Base-by-base conservation (phyloP, 2,329 filamentous ascomycete species). In the Acephala macrosclerotiorum region DNA sequence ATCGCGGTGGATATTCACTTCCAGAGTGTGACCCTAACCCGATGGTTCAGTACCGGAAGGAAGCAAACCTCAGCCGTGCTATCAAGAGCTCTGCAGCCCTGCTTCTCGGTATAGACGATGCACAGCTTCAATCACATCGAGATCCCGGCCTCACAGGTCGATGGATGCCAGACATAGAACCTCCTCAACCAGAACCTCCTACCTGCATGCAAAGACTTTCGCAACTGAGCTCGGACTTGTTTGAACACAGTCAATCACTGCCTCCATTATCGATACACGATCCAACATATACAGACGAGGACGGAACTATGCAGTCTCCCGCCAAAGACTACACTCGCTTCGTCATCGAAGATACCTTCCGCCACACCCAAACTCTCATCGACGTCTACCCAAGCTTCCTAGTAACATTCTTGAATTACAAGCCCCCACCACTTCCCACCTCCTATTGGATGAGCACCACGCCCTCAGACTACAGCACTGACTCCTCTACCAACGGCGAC, bases 181-280 rank as follows among this genome's bases (percentile, higher is more conserved):
- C 58, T 11, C 35, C 16, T 53, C 38, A 61, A 6, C 14, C 45
- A 3, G 45, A 58, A 7, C 61, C 66, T 16, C 22, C 38, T 5
- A 66, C 26, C 29, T 68, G 70, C 56, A 68, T 74, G 29, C 56
- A 60, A 8, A 64, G 65, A 25, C 61, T 74, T 20, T 73, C 72
- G 3, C 47, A 71, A 26, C 64, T 73, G 9, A 72, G 66, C 42
- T 65, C 64, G 18, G 60, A 68, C 40, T 65, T 73, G 12, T 71
- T 65, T n/a, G 66, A 71, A 20, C 66, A 72, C 22, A 36, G 35
- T 14, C 51, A 56, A 16, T 68, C 60, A 4, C 65, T 74, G 29
- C 72, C 72, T 18, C 68, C 71, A 6, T 53, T 66, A 18, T 67
- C 67, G 12, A 68, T 72, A n/a, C 68, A 74, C 42, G 67, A 71